Percentiles rank a stretch among this genome's conserved stretches.
These are phyloP conservation scores for Hortiboletus flavorubellus DNA, from an alignment of 768 basidiomycete species.

Conservation along the genomic window DNA sequence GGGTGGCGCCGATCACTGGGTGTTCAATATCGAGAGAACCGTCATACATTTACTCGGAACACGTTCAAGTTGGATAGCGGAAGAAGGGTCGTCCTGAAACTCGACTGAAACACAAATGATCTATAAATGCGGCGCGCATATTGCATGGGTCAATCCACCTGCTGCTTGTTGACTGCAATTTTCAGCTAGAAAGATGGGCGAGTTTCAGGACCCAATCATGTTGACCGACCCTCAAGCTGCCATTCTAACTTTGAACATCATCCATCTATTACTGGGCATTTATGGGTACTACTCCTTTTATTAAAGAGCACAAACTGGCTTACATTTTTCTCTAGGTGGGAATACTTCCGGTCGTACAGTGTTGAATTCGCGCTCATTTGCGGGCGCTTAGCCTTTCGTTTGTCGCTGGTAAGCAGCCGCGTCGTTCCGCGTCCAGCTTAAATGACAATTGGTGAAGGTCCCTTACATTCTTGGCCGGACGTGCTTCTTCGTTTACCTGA, in stretches of 20 bases:
- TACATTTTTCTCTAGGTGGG: constrained; percentile 16
- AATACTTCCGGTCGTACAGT: constrained; percentile 14
- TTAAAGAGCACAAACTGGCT: not conserved
- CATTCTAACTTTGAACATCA: not conserved
- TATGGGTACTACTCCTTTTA: constrained; percentile 15
- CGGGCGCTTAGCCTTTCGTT: constrained; percentile 14
- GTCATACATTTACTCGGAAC: no score
- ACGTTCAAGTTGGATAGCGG: no score
- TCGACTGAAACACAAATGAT: constrained; percentile 2
- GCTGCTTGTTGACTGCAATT: not conserved
- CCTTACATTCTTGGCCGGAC: constrained; percentile 21
- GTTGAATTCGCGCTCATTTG: constrained; percentile 18
- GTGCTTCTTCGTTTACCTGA: constrained; percentile 8
- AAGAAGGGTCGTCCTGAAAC: not conserved
- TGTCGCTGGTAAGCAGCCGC: constrained; percentile 18
- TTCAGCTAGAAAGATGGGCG: not conserved
- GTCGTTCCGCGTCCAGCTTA: not conserved
- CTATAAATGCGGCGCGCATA: not conserved
- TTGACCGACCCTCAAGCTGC: not conserved
- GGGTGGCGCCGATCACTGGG: no score
- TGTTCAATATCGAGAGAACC: no score
- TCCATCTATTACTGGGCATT: constrained; percentile 14
- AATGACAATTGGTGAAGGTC: constrained; percentile 8
- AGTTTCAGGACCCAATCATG: not conserved
- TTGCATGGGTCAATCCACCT: not conserved